These are phyloP conservation scores for Cladophialophora yegresii DNA, from an alignment of 2,329 filamentous ascomycete genomes.

Conservation along the genomic window DNA sequence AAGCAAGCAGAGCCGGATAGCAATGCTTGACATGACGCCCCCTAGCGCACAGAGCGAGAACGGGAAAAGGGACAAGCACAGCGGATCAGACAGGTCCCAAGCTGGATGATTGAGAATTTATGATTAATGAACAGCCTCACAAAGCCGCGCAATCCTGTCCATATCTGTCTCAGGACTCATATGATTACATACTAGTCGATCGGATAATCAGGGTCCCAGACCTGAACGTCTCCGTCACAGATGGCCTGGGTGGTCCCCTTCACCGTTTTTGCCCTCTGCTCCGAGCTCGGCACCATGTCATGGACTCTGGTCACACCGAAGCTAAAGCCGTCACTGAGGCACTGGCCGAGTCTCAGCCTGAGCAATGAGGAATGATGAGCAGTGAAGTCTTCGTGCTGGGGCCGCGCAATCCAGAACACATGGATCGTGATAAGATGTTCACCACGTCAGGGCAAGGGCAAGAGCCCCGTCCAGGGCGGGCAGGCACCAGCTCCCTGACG, in stretches of 20 bases:
- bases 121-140: not conserved
- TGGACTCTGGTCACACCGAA: not conserved
- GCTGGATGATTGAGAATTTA: not conserved
- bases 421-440: conserved; percentile 4
- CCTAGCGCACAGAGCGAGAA: not conserved
- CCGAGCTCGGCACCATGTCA: conserved; percentile 1
- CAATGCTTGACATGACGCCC: not conserved
- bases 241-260: not conserved
- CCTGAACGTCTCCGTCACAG: not conserved
- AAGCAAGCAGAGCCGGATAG: not conserved
- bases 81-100: conserved; percentile 1
- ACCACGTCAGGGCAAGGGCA: not conserved
- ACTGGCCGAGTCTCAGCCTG: not conserved
- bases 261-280: conserved; percentile 1
- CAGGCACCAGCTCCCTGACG: not conserved
- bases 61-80: not conserved
- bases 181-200: not conserved
- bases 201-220: not conserved
- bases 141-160: too few species aligned
- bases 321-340: not conserved
- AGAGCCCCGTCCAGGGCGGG: conserved; percentile 4
- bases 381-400: not conserved
- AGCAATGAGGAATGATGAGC: not conserved
- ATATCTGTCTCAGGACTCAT: not conserved
- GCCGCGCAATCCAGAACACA: conserved; percentile 12